Evolutionary conservation across 805 yeast genomes (phyloP).

Genomic region (Kregervanrija fluxuum): DNA sequence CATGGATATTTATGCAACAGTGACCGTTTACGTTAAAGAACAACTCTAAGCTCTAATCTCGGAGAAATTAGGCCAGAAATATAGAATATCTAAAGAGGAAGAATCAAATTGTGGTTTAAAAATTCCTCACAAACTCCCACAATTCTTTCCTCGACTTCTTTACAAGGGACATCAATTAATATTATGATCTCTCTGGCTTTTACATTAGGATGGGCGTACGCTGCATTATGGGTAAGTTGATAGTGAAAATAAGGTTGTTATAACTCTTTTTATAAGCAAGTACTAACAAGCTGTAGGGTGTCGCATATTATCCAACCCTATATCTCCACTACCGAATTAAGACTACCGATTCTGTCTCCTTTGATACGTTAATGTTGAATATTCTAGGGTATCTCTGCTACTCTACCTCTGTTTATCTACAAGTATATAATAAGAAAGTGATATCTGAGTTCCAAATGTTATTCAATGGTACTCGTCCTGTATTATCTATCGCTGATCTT

Average conservation of each 20-base stretch:
- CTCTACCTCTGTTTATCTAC: conserved; percentile 35
- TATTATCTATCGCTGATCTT: conserved; percentile 38
- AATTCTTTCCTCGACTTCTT: too few relatives aligned
- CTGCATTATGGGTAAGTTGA: conserved; percentile 21
- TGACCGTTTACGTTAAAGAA: too few relatives aligned
- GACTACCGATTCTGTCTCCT: conserved; percentile 42
- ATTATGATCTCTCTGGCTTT: conserved; percentile 8
- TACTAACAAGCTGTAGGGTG: conserved; percentile 24
- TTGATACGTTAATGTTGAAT: conserved; percentile 41
- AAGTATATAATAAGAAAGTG: conserved; percentile 30
- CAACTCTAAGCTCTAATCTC: background rate
- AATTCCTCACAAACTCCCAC: background rate
- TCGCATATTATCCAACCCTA: conserved; percentile 45
- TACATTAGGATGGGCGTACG: conserved; percentile 25
- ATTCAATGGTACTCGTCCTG: conserved; percentile 32
- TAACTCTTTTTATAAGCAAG: background rate
- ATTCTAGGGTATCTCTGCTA: conserved; percentile 40
- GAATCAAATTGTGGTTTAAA: background rate
- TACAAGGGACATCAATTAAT: background rate
- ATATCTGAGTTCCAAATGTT: conserved; percentile 22
- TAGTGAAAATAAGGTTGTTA: background rate
- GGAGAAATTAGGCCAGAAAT: background rate
- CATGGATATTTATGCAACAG: too few relatives aligned
- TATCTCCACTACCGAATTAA: conserved; percentile 31
- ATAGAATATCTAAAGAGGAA: background rate